These are phyloP conservation scores for Carex kokanica DNA, from an alignment of 176 grass and related monocot species.

Conservation along the genomic window DNA sequence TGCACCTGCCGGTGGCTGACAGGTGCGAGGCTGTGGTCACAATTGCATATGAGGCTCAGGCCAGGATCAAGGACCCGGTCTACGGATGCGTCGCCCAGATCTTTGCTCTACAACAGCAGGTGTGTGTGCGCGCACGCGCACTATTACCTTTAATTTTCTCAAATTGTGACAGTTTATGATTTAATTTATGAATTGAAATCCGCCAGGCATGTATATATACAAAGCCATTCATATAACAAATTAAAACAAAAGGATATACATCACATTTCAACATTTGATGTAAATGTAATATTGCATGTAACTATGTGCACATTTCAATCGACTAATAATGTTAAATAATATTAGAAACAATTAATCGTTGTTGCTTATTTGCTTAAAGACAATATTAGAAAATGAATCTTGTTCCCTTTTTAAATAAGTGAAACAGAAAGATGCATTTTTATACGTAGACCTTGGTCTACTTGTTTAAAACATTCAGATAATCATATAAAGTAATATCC, in stretches of 20 bases:
- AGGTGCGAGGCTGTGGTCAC: conserved; percentile 87
- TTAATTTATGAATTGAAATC: background rate
- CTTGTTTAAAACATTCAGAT: background rate
- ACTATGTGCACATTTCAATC: background rate
- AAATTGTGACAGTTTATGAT: background rate
- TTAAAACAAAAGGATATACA: background rate
- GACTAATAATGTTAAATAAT: background rate
- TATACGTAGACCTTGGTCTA: background rate
- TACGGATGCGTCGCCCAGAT: conserved; percentile 85
- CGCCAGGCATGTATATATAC: background rate
- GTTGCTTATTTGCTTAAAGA: background rate
- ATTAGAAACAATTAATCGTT: background rate
- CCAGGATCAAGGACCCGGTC: conserved; percentile 73
- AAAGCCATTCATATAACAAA: background rate
- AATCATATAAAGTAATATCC: background rate
- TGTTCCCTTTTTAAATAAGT: background rate
- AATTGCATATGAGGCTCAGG: conserved; percentile 87
- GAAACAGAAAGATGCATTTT: background rate
- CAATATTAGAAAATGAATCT: background rate
- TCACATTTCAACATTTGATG: background rate
- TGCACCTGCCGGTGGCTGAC: conserved; percentile 71
- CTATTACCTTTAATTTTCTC: background rate
- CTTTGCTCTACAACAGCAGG: conserved; percentile 93
- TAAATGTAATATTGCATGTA: background rate
- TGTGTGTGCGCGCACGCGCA: background rate